phyloP scores from a whole-genome alignment of 441 rosid genomes.

The Gossypium davidsonii region DNA sequence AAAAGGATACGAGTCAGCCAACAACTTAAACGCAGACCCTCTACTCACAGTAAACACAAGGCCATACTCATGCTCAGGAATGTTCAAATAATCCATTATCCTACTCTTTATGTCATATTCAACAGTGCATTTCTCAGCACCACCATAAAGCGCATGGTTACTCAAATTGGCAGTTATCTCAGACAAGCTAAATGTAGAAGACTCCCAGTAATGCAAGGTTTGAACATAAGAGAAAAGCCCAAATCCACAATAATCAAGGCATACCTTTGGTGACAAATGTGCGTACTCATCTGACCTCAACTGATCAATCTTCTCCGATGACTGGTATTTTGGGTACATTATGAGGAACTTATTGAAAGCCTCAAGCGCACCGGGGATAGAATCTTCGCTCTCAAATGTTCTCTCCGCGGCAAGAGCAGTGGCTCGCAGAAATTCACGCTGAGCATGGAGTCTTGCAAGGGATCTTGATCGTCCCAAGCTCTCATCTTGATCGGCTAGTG shows the following conservation, averaged over 20 bases:
- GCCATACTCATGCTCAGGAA: constrained; percentile 94
- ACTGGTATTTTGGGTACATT: constrained; percentile 81
- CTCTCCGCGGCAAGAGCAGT: constrained; percentile 75
- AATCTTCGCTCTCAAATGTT: constrained; percentile 56
- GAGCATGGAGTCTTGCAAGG: constrained; percentile 89
- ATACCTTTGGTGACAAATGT: constrained; percentile 89
- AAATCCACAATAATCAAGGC: constrained; percentile 96
- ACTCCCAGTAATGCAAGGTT: constrained; percentile 83
- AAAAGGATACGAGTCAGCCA: constrained; percentile 87
- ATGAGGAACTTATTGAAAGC: constrained; percentile 66
- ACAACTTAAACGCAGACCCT: constrained; percentile 87
- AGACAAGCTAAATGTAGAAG: constrained; percentile 89
- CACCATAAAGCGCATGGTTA: constrained; percentile 92
- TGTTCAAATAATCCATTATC: constrained; percentile 92
- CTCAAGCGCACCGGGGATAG: constrained; percentile 58
- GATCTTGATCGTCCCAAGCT: constrained; percentile 79
- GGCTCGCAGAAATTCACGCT: constrained; percentile 82
- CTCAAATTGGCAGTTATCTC: constrained; percentile 94
- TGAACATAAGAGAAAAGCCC: constrained; percentile 93
- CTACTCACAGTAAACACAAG: constrained; percentile 95
- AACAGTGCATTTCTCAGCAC: constrained; percentile 83
- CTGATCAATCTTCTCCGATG: constrained; percentile 77
- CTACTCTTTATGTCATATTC: constrained; percentile 83
- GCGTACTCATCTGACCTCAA: constrained; percentile 73
- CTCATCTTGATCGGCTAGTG: constrained; percentile 46